Conservation (phyloP, 1,284 basidiomycete species). For the Boletellus dicymbophilus region DNA sequence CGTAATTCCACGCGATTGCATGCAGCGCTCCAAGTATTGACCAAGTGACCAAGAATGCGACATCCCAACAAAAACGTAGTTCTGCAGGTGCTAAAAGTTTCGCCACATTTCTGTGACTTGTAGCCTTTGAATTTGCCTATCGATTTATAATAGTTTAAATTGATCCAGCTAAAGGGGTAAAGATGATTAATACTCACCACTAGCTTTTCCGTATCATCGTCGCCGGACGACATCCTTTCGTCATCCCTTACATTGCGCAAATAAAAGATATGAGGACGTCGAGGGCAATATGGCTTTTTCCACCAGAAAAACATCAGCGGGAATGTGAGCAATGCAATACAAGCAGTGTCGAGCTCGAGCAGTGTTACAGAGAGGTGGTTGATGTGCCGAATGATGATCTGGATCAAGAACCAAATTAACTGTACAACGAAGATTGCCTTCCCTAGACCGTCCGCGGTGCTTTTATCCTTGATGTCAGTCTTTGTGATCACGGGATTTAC, state of each 20-base stretch:
- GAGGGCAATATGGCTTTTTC: conserved; percentile 33
- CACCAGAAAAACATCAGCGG: conserved; percentile 35
- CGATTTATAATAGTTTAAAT: too few relatives aligned
- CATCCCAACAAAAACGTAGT: too few relatives aligned
- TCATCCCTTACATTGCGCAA: neutral
- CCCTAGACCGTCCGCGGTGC: conserved; percentile 29
- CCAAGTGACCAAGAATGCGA: neutral
- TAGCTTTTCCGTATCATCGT: too few relatives aligned
- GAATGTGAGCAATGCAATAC: conserved; percentile 29
- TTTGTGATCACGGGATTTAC: conserved; percentile 8
- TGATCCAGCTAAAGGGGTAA: too few relatives aligned
- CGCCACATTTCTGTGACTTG: neutral
- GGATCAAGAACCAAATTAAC: conserved; percentile 35
- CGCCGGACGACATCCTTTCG: too few relatives aligned
- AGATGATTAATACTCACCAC: too few relatives aligned
- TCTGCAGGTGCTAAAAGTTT: neutral
- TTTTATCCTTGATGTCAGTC: conserved; percentile 32
- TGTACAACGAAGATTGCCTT: conserved; percentile 34
- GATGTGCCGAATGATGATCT: conserved; percentile 26
- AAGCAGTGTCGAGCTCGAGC: conserved; percentile 35
- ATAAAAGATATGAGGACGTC: neutral
- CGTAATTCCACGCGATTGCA: conserved; percentile 2
- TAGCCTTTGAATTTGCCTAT: neutral
- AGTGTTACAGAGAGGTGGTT: conserved; percentile 28
- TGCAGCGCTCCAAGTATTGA: conserved; percentile 5